phyloP scores from a whole-genome alignment of 352 stramenopile genomes.

The Globisporangium abappressorium region DNA sequence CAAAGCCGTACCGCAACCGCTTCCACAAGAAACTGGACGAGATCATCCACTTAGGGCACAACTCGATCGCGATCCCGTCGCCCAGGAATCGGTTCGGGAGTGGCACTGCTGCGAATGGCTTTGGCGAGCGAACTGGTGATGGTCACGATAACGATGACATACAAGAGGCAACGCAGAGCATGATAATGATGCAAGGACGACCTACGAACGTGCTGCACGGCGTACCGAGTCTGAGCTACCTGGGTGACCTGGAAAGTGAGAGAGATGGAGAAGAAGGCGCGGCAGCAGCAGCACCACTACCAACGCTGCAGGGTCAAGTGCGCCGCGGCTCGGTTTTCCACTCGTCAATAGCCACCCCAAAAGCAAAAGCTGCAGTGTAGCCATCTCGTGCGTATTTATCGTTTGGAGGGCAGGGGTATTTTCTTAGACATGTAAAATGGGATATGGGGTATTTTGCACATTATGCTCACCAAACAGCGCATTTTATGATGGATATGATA shows the following conservation, averaged over 20 bases:
- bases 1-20: constrained; percentile 56
- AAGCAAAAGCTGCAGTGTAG: too few species aligned
- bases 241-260: neutral
- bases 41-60: constrained; percentile 65
- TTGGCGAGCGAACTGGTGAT: neutral
- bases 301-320: constrained; percentile 7
- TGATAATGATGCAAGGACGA: constrained; percentile 6
- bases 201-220: constrained; percentile 4
- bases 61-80: constrained; percentile 33
- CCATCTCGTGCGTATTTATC: too few species aligned
- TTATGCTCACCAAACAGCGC: too few species aligned
- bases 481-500: too few species aligned
- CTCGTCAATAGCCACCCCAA: neutral
- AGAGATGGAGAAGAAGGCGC: neutral
- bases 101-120: neutral
- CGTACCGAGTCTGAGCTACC: constrained; percentile 1
- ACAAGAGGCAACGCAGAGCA: constrained; percentile 76
- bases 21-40: constrained; percentile 76
- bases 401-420: too few species aligned
- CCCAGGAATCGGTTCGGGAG: neutral
- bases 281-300: too few species aligned
- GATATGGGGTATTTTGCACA: too few species aligned
- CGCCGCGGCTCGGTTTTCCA: constrained; percentile 8
- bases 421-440: too few species aligned
- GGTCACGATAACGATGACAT: constrained; percentile 36